phyloP scores from a whole-genome alignment of 345 rosid genomes.

The Corchorus olitorius region DNA sequence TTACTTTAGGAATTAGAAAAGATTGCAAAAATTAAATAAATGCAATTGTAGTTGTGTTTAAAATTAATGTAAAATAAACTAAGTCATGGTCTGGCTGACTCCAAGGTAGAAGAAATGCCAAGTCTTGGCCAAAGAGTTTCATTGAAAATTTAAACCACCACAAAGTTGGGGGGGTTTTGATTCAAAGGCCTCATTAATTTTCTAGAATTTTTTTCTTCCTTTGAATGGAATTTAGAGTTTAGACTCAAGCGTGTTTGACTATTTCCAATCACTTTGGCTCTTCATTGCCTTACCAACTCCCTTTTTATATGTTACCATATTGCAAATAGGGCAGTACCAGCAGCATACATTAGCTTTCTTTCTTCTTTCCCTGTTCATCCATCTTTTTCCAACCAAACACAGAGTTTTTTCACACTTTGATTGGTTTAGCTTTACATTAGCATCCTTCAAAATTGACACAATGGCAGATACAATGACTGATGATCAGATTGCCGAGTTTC shows the following conservation, averaged over 20 bases:
- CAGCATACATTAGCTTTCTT: not conserved
- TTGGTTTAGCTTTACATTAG: too few species aligned
- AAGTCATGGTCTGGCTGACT: constrained; percentile 5
- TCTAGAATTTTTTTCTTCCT: constrained; percentile 7
- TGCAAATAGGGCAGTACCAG: not conserved
- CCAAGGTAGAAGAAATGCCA: not conserved
- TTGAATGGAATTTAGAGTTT: constrained; percentile 23
- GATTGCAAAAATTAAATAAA: not conserved
- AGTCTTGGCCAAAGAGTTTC: not conserved
- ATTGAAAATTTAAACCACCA: not conserved
- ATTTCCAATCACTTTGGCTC: not conserved
- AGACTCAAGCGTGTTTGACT: constrained; percentile 23
- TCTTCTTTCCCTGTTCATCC: not conserved
- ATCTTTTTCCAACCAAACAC: not conserved
- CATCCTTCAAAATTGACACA: not conserved
- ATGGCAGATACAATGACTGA: constrained; percentile 51
- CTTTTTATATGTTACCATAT: not conserved
- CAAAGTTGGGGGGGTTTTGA: not conserved
- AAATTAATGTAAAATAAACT: not conserved
- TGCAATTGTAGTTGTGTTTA: not conserved
- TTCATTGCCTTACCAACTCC: not conserved
- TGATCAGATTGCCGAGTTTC: constrained; percentile 54
- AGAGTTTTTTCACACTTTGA: not conserved
- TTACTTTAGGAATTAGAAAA: not conserved
- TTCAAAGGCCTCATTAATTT: not conserved